phyloP scores from a whole-genome alignment of 768 basidiomycete genomes.

The Royoungia palumana region DNA sequence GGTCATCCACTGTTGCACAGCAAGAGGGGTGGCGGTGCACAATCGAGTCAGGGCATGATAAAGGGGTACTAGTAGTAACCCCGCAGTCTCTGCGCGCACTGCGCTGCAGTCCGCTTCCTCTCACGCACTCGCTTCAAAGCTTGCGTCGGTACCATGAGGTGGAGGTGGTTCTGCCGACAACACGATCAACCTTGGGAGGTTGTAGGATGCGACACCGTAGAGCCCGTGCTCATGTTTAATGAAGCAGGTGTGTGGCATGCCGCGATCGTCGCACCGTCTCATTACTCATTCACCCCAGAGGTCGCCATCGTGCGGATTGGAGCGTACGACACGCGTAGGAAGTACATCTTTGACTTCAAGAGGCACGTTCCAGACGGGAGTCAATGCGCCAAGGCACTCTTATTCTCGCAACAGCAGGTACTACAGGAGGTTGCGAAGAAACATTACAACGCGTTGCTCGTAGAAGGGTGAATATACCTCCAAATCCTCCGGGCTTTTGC shows the following conservation, averaged over 20 bases:
- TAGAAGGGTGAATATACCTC: slow-evolving; percentile 55
- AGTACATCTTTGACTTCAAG: slow-evolving; percentile 60
- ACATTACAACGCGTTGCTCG: slow-evolving; percentile 60
- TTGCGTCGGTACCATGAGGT: slow-evolving; percentile 26
- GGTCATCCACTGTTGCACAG: background rate
- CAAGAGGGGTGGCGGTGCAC: slow-evolving; percentile 22
- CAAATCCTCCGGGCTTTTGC: background rate
- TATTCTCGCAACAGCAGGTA: slow-evolving; percentile 64
- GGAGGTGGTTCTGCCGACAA: slow-evolving; percentile 49
- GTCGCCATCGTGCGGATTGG: slow-evolving; percentile 56
- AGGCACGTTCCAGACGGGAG: slow-evolving; percentile 41
- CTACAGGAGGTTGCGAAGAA: slow-evolving; percentile 50
- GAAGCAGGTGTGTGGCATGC: slow-evolving; percentile 48
- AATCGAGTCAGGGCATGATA: slow-evolving; percentile 9
- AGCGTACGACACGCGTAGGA: slow-evolving; percentile 51
- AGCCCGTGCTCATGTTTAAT: slow-evolving; percentile 62
- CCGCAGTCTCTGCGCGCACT: slow-evolving; percentile 4
- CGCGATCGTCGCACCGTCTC: slow-evolving; percentile 7
- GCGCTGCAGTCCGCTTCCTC: slow-evolving; percentile 11
- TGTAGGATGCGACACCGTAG: slow-evolving; percentile 60
- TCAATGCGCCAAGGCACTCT: slow-evolving; percentile 50
- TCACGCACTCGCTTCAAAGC: slow-evolving; percentile 17
- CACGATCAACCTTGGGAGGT: slow-evolving; percentile 72
- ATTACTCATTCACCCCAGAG: slow-evolving; percentile 36
- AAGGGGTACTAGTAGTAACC: background rate